Evolutionary conservation across 2,329 filamentous ascomycete species (phyloP), one percentile per base, ranked within the genome.

Genomic region (Ophiostoma perfectum): DNA sequence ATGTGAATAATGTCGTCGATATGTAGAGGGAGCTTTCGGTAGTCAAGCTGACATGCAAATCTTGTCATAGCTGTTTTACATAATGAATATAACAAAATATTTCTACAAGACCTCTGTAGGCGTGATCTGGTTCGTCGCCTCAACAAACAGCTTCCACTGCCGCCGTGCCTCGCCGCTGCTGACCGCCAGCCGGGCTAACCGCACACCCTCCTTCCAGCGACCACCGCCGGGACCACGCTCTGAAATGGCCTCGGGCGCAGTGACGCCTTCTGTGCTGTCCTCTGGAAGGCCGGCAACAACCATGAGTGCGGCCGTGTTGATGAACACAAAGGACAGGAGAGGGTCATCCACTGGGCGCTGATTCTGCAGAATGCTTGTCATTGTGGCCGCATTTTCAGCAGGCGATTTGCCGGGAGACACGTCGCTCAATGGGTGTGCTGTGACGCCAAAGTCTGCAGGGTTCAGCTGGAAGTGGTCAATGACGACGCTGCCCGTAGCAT

Each of bases 201-300:
- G 83, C 14, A 97, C 86, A 66, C 94, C 95, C 76, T 97, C 94
- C 81, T 96, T 99, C 95, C 95, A 99, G 75, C 94, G 85, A 69
- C 91, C 87, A 14, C 91, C 91, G 11, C 90, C 93, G 5, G 93
- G 93, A 0, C 95, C 94, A 64, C 90, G 83, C 77, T 98, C 93
- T 16, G 81, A 86, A 71, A 96, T 85, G 64, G 97, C 92, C 58
- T 88, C 83, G 0, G 92, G 91, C 74, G 94, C 92, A 0, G 89
- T 91, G 64, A 83, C 80, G 38, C 60, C 39, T 16, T 0, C 91
- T 92, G 42, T 90, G 0, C 90, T 87, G 6, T 66, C 66, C 72
- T 98, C 94, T 76, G 93, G 96, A 45, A 97, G 82, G 3, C 95
- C 95, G 2, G 92, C 90, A 3, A 90, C 85, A 0, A 96, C 94